Evolutionary conservation across 441 rosid species (phyloP), one percentile per base, ranked within the genome.

Genomic region (Omphalea diandra): DNA sequence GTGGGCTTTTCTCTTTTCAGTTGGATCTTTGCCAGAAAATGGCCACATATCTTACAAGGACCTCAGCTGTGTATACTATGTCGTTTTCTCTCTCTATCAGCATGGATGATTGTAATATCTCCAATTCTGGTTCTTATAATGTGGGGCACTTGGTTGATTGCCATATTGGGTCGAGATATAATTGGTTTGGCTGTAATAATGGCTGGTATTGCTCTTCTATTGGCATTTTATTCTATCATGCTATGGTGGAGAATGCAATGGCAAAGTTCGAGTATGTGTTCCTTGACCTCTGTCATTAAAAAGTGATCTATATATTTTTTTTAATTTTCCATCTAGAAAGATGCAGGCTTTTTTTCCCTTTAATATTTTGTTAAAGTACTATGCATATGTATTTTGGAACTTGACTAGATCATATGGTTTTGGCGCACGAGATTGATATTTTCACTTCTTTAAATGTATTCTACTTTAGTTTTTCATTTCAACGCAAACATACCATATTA

Each of bases 231-330:
- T 80, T 90, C 99, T 73, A 89, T 96, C 85, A 91, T 96, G 98
- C 96, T 94, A 71, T 91, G 99, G 98, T 96, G 95, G 98, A 90
- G 97, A 87, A 94, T 97, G 9, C 90, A 83, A 73, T 93, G 99
- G 99, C 98, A 96, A 88, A 93, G 98, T 82, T 93, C 99, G 83
- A 90, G 98, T 96, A 93, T 31, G 90, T 78, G 20, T 75, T 55
- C 36, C 26, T 63, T 63, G 57, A 54, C 62, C 58, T 36, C 31
- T 32, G 18, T 70, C 68, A 52, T 47, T 43, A 11, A 32, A 31
- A 14, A 52, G 63, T 40, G 44, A 54, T 71, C n/a, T 69, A 52
- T 18, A n/a, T n/a, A 50, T 50, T 50, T 50, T 8, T 50, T 62
- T 77, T 75, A 49, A 26, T 50, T 64, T 33, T 66, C 9, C 35